Evolutionary conservation across 768 basidiomycete genomes (phyloP).

Genomic region (Cyclocybe aegerita): DNA sequence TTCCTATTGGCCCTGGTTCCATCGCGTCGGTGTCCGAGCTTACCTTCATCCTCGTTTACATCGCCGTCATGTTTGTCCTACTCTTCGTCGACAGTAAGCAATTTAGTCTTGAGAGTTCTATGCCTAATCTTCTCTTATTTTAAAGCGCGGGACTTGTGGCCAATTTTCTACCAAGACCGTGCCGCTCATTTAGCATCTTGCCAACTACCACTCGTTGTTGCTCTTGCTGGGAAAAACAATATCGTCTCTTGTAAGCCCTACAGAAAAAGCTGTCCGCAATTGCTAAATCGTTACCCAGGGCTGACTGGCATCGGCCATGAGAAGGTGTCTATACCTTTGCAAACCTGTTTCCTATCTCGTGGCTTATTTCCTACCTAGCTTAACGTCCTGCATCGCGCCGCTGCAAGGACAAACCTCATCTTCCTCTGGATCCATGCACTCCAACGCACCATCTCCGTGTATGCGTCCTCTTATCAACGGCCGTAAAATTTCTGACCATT

Average conservation of each 20-base stretch:
- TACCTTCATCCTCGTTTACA: constrained; percentile 44
- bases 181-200: constrained; percentile 43
- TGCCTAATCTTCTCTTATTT: constrained; percentile 14
- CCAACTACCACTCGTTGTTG: constrained; percentile 52
- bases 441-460: constrained; percentile 26
- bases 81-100: constrained; percentile 46
- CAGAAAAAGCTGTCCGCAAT: neutral
- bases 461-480: neutral
- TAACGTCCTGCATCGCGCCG: constrained; percentile 44
- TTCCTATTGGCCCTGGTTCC: constrained; percentile 40
- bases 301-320: constrained; percentile 57
- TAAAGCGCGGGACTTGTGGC: constrained; percentile 32
- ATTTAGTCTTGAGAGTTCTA: constrained; percentile 5
- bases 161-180: constrained; percentile 32
- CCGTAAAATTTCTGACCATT: neutral
- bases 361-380: constrained; percentile 25
- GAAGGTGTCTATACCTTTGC: constrained; percentile 28
- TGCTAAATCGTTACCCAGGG: constrained; percentile 25
- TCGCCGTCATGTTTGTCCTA: constrained; percentile 42
- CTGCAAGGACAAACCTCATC: constrained; percentile 38
- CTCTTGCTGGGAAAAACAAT: constrained; percentile 59
- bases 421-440: constrained; percentile 45
- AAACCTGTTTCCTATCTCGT: neutral
- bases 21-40: constrained; percentile 42
- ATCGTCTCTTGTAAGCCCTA: constrained; percentile 44